Conservation (phyloP, 2,329 filamentous ascomycete genomes). For the Esteya vermicola region DNA sequence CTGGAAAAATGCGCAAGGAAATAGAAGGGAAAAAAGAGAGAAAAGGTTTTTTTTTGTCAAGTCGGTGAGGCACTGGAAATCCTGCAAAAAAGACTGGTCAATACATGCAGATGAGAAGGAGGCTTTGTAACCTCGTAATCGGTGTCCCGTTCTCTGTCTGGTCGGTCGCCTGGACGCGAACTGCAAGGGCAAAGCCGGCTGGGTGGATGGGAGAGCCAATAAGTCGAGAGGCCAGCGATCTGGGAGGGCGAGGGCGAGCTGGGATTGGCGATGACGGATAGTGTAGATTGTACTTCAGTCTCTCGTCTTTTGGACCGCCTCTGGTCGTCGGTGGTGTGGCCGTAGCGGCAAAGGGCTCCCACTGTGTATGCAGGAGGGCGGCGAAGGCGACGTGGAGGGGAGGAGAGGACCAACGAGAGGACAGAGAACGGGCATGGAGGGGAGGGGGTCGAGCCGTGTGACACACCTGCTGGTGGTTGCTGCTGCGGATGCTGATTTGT, state of each 20-base stretch:
- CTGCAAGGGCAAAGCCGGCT: slow-evolving; percentile 10
- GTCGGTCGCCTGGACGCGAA: slow-evolving; percentile 1
- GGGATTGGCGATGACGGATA: slow-evolving; percentile 8
- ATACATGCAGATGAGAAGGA: not conserved
- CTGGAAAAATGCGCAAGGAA: not conserved
- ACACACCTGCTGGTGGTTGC: slow-evolving; percentile 6
- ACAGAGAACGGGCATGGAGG: slow-evolving; percentile 1
- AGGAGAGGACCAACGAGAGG: slow-evolving; percentile 7
- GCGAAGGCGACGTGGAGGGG: slow-evolving; percentile 1
- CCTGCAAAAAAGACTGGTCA: not conserved
- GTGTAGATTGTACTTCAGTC: too few species aligned
- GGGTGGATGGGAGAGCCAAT: slow-evolving; percentile 9
- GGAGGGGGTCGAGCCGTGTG: slow-evolving; percentile 9
- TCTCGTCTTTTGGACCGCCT: too few species aligned
- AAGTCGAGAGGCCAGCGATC: slow-evolving; percentile 2
- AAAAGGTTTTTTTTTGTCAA: too few species aligned
- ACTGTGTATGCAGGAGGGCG: slow-evolving; percentile 1
- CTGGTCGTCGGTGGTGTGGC: too few species aligned
- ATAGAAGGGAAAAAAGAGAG: not conserved
- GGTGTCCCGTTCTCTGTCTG: slow-evolving; percentile 1
- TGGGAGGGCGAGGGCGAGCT: not conserved
- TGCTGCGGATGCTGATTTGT: not conserved
- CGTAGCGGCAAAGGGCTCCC: too few species aligned
- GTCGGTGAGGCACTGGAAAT: not conserved
- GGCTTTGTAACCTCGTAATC: not conserved